Evolutionary conservation across 768 basidiomycete species (phyloP).

Genomic region (Pleurotus eryngii): DNA sequence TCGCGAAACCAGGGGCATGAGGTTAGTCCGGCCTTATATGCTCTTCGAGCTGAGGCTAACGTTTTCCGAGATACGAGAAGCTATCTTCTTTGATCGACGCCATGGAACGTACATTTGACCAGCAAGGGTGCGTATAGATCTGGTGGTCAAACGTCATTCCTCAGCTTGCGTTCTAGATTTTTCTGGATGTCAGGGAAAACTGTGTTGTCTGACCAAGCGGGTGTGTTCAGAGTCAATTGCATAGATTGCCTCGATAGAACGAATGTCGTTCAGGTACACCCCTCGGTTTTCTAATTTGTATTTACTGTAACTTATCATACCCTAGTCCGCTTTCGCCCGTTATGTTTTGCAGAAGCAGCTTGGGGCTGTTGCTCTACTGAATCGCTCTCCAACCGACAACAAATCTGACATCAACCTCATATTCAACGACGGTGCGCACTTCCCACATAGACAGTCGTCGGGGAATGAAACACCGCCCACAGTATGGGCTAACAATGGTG

Average conservation of each 20-base stretch:
- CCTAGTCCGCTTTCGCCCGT: constrained; percentile 87
- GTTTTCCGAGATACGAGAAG: constrained; percentile 71
- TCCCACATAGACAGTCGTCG: background rate
- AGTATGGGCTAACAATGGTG: constrained; percentile 99
- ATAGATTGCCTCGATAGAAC: constrained; percentile 96
- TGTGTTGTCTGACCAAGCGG: constrained; percentile 77
- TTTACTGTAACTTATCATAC: constrained; percentile 1
- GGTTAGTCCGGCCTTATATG: constrained; percentile 40
- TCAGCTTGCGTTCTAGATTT: constrained; percentile 44
- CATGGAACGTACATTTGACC: constrained; percentile 73
- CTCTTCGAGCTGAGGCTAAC: constrained; percentile 10
- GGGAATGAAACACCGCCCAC: background rate
- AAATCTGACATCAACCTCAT: constrained; percentile 64
- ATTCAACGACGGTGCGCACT: constrained; percentile 70
- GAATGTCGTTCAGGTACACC: constrained; percentile 82
- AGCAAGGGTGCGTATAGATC: constrained; percentile 60
- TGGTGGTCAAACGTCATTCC: background rate
- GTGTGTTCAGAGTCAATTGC: constrained; percentile 88
- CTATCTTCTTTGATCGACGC: constrained; percentile 71
- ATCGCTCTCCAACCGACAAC: constrained; percentile 44
- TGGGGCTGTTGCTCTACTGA: constrained; percentile 65
- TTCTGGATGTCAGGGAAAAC: constrained; percentile 75
- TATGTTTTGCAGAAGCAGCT: constrained; percentile 75
- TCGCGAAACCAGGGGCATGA: constrained; percentile 91
- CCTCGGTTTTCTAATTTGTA: background rate